Evolutionary conservation across 768 basidiomycete species (phyloP), one percentile per base, ranked within the genome.

Genomic region (Suillus bovinus): DNA sequence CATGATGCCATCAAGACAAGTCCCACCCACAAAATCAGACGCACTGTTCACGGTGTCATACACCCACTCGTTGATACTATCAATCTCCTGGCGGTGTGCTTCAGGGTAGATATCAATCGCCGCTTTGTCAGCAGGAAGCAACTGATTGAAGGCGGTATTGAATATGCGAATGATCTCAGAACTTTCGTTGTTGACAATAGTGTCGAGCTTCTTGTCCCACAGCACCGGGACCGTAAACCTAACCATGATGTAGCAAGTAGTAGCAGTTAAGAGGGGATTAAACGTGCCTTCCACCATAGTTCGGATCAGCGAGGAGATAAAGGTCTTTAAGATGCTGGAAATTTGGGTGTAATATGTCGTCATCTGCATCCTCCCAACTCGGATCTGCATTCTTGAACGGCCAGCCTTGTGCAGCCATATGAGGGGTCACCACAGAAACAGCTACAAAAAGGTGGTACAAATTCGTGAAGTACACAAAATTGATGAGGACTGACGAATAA

Each of bases 161-260:
- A 99, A 84, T 9, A 96, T 91, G 61, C 96, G 88, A 70, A 99
- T 94, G 71, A 99, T 95, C 77, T 99, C 96, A 3, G 91, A 87
- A 66, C 88, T 90, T 72, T 99, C 96, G 73, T 98, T 99, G 80
- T 94, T 98, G 62, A 99, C 97, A 67, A 98, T 90, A 44, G 89
- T 90, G 50, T 88, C 78, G 47, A 72, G 78, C 74, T 96, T 92
- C 79, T 88, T 96, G 78, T 99, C 97, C 93, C 94, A 99, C 6
- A 99, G 80, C 38, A 94, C 76, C 6, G 95, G 95, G 10, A 94
- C 92, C 2, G 94, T 94, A 80, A 93, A 94, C 42, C 90, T 86
- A 14, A 53, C 38, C 5, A 60, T 38, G 34, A n/a, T 27, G 3
- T 17, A 56, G 42, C 3, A 8, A n/a, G 29, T 4, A 16, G 13